Evolutionary conservation across 2,329 filamentous ascomycete species (phyloP).

Genomic region (Penicillium glabrum): DNA sequence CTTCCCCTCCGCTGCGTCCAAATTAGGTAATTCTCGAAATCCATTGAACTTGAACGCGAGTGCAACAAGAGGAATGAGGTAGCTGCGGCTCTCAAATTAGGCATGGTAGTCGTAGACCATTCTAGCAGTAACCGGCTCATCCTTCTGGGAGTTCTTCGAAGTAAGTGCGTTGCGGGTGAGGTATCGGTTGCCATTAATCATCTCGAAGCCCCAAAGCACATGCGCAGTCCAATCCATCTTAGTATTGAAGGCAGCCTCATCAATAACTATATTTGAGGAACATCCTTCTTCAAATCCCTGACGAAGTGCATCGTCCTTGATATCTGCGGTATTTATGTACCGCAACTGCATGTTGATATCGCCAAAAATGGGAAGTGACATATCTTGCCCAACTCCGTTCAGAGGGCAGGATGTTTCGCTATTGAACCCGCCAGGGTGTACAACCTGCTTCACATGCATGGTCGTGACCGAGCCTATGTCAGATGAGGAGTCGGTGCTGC

Average conservation of each 20-base stretch:
- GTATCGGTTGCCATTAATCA: conserved; percentile 9
- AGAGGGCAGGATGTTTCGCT: conserved; percentile 14
- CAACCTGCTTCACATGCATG: conserved; percentile 14
- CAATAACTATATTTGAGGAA: conserved; percentile 7
- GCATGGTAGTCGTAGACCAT: conserved; percentile 10
- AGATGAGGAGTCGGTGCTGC: background rate
- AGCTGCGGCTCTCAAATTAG: background rate
- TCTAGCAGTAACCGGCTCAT: background rate
- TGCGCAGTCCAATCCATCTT: conserved; percentile 16
- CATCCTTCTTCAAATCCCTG: background rate
- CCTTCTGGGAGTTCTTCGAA: background rate
- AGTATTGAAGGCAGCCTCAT: conserved; percentile 10
- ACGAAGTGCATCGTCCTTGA: conserved; percentile 10
- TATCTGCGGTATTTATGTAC: background rate
- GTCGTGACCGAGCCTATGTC: background rate
- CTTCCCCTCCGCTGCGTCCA: no score
- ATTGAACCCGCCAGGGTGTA: conserved; percentile 16
- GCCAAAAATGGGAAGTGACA: conserved; percentile 18
- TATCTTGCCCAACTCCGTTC: conserved; percentile 6
- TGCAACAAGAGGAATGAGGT: no score
- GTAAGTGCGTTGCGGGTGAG: conserved; percentile 14
- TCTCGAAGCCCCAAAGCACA: conserved; percentile 21
- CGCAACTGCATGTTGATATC: conserved; percentile 11
- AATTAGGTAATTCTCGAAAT: background rate
- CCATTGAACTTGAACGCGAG: background rate